These are phyloP conservation scores for Globisporangium emineosum DNA, from an alignment of 352 stramenopile species.

Conservation along the genomic window DNA sequence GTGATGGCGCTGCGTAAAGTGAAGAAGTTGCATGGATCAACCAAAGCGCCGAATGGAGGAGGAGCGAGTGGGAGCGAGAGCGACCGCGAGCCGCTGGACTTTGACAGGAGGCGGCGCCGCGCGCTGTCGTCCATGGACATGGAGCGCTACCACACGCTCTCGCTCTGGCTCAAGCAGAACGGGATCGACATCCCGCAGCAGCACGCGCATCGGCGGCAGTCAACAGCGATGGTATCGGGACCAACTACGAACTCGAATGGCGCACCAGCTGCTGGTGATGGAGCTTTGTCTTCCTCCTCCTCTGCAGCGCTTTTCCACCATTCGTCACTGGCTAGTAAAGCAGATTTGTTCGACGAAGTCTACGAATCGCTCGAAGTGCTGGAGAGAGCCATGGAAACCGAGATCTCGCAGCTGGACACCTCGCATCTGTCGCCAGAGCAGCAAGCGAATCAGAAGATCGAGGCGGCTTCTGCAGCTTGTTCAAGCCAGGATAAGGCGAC, in stretches of 20 bases:
- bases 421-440: neutral
- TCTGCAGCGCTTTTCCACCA: neutral
- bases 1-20: conserved; percentile 11
- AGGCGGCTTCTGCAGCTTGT: neutral
- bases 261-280: neutral
- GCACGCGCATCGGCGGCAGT: neutral
- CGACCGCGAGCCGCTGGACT: conserved; percentile 11
- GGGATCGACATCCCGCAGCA: conserved; percentile 31
- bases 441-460: neutral
- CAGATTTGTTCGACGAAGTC: conserved; percentile 43
- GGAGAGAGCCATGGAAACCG: conserved; percentile 31
- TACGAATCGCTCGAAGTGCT: conserved; percentile 42
- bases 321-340: neutral
- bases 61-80: conserved; percentile 22
- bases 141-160: conserved; percentile 46
- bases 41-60: conserved; percentile 9
- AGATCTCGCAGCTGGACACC: conserved; percentile 26
- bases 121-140: conserved; percentile 33
- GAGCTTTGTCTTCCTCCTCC: neutral
- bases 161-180: conserved; percentile 37
- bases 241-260: neutral
- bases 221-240: neutral
- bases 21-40: conserved; percentile 19
- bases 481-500: neutral
- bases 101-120: conserved; percentile 4